These are phyloP conservation scores for Trichomonas vaginalis DNA, from an alignment of 208 protist species.

Conservation along the genomic window DNA sequence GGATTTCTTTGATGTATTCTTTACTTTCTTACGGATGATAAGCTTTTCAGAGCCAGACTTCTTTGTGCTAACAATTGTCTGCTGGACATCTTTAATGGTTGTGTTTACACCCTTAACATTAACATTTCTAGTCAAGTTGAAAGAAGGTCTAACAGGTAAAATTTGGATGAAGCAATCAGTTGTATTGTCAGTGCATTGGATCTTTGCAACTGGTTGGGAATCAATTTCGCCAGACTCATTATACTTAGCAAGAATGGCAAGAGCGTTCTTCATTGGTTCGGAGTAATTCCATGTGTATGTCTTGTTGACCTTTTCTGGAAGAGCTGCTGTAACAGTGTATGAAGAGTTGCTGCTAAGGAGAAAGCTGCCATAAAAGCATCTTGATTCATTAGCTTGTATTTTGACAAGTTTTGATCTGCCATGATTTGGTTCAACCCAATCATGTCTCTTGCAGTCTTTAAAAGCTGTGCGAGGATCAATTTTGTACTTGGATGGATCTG, in stretches of 20 bases:
- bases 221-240: background rate
- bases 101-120: background rate
- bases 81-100: background rate
- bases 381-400: background rate
- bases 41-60: background rate
- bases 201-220: background rate
- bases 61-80: background rate
- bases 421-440: background rate
- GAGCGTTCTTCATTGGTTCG: background rate
- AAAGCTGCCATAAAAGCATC: background rate
- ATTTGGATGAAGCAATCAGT: background rate
- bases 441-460: background rate
- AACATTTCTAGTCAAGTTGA: background rate
- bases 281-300: background rate
- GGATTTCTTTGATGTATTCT: background rate
- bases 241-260: background rate
- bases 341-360: background rate
- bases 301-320: background rate
- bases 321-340: background rate
- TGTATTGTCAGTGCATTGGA: background rate
- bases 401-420: background rate
- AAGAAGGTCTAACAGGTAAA: background rate
- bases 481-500: no score
- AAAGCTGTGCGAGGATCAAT: background rate
- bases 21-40: background rate